A percentile compares a stretch with the other conserved stretches of the same genome.
Conservation (phyloP, 345 rosid species). For the Hibiscus mutabilis region DNA sequence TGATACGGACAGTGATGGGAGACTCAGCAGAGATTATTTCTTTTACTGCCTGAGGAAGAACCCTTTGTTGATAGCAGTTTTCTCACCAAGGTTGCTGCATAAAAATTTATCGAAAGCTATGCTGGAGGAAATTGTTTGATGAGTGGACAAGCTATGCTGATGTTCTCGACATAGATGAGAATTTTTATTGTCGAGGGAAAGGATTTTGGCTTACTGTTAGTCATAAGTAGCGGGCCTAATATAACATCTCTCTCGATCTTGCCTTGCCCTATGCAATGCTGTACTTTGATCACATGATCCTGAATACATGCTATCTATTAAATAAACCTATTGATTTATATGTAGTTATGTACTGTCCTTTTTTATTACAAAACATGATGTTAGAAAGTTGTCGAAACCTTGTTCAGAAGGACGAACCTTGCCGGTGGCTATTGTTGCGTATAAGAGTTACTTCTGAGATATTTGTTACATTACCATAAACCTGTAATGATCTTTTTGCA, state of each 20-base stretch:
- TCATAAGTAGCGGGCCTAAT: not conserved
- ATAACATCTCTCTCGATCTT: not conserved
- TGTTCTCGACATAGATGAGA: not conserved
- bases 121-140: slow-evolving; percentile 35
- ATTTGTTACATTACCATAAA: too few species aligned
- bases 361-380: not conserved
- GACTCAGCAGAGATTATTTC: slow-evolving; percentile 45
- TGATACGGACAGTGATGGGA: slow-evolving; percentile 51
- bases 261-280: not conserved
- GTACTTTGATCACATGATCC: not conserved
- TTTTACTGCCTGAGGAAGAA: slow-evolving; percentile 53
- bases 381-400: not conserved
- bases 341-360: not conserved
- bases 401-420: not conserved
- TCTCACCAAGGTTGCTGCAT: slow-evolving; percentile 32
- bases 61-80: slow-evolving; percentile 63
- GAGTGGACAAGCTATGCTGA: not conserved
- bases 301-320: not conserved
- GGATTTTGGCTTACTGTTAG: not conserved
- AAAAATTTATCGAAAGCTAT: slow-evolving; percentile 17
- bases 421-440: not conserved
- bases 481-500: too few species aligned
- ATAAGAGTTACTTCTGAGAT: too few species aligned
- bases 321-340: not conserved
- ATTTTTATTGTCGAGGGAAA: not conserved